Evolutionary conservation across 345 rosid species (phyloP).

Genomic region (Populus simonii): DNA sequence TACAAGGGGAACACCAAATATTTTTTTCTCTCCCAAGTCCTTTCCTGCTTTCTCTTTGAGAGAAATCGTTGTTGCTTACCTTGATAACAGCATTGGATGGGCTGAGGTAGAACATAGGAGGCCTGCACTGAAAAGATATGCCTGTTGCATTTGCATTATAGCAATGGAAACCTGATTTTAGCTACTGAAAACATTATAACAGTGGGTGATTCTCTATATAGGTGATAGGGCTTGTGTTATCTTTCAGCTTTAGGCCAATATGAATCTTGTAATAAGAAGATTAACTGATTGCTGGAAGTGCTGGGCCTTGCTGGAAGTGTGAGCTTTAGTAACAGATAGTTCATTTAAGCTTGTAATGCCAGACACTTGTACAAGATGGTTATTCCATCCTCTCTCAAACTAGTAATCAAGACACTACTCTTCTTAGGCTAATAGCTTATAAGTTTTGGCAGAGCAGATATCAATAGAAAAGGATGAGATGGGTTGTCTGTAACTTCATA

Average conservation of each 20-base stretch:
- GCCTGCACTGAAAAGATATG: background rate
- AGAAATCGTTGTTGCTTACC: background rate
- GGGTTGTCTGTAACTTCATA: background rate
- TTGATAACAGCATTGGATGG: background rate
- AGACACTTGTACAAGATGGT: background rate
- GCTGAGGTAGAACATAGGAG: background rate
- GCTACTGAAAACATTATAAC: background rate
- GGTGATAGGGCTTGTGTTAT: background rate
- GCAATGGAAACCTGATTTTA: background rate
- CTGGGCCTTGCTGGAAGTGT: background rate
- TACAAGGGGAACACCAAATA: background rate
- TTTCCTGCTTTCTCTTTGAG: background rate
- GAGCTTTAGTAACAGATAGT: background rate
- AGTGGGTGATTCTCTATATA: background rate
- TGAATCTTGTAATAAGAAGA: background rate
- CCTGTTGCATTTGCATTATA: background rate
- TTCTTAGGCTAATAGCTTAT: background rate
- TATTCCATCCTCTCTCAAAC: background rate
- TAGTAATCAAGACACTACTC: background rate
- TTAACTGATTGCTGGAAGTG: background rate
- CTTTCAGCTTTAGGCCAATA: background rate
- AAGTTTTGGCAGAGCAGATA: background rate
- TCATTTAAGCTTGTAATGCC: background rate
- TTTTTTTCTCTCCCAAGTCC: background rate
- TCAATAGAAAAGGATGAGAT: background rate